A percentile compares a stretch with the other conserved stretches of the same genome.
These are phyloP conservation scores for Lasiodiplodia sp. DNA, from an alignment of 2,329 filamentous ascomycete genomes.

Conservation along the genomic window DNA sequence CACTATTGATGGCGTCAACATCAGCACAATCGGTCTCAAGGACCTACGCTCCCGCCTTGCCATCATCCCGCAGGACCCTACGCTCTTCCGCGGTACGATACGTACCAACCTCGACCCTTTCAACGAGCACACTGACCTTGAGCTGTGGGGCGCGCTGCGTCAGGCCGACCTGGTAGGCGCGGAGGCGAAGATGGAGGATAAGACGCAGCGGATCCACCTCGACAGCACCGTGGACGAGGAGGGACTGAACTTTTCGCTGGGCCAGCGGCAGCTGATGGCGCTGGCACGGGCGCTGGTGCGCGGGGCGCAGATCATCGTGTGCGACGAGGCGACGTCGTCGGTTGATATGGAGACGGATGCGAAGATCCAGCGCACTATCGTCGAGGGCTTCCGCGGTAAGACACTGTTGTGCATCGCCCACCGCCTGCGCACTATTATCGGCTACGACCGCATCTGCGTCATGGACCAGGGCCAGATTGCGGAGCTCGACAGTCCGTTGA, in stretches of 20 bases:
- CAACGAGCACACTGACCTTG: conserved; percentile 76
- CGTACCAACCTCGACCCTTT: conserved; percentile 84
- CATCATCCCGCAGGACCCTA: conserved; percentile 87
- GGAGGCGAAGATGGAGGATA: conserved; percentile 56
- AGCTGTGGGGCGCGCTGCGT: conserved; percentile 78
- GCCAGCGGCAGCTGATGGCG: conserved; percentile 94
- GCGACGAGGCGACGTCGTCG: conserved; percentile 91
- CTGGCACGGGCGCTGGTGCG: conserved; percentile 89
- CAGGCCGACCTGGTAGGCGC: conserved; percentile 75
- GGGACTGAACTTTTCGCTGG: conserved; percentile 93
- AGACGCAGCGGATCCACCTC: conserved; percentile 73
- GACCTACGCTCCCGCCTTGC: conserved; percentile 78
- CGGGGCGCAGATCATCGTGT: conserved; percentile 89
- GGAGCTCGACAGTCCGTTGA: conserved; percentile 80
- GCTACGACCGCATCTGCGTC: conserved; percentile 94
- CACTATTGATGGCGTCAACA: conserved; percentile 61
- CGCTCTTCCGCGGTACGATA: conserved; percentile 81
- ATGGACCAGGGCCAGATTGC: conserved; percentile 91
- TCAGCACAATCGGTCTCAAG: conserved; percentile 75
- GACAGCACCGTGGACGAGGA: conserved; percentile 91
- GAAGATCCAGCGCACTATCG: conserved; percentile 92
- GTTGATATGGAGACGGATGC: conserved; percentile 97
- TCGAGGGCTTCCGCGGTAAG: conserved; percentile 81
- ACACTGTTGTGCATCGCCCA: conserved; percentile 94
- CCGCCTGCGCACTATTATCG: conserved; percentile 87